A percentile compares a stretch with the other conserved stretches of the same genome.
Conservation (phyloP, 1,284 basidiomycete genomes). For the Cyathus olla region DNA sequence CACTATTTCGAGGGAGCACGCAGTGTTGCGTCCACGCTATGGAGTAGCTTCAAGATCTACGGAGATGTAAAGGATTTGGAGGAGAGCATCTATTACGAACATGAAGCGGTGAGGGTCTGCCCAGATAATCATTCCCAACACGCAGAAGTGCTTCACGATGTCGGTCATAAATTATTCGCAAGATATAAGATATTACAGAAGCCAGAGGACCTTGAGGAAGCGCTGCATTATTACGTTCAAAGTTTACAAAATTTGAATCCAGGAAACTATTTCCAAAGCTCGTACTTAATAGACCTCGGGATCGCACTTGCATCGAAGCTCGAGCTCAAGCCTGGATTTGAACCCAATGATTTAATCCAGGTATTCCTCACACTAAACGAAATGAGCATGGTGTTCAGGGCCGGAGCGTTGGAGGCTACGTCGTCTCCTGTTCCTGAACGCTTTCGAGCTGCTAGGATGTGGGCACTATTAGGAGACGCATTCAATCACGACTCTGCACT, state of each 20-base stretch:
- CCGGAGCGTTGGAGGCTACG: background rate
- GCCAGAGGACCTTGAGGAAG: constrained; percentile 10
- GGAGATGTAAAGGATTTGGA: too few relatives aligned
- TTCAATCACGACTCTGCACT: background rate
- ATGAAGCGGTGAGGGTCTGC: constrained; percentile 12
- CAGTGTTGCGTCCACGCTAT: too few relatives aligned
- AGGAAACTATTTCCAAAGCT: too few relatives aligned
- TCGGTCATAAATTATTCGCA: constrained; percentile 6
- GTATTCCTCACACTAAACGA: too few relatives aligned
- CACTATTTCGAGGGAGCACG: too few relatives aligned
- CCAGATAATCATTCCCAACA: background rate
- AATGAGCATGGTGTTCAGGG: too few relatives aligned
- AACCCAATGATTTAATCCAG: too few relatives aligned
- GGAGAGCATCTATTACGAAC: background rate
- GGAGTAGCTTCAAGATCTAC: too few relatives aligned
- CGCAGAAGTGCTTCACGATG: constrained; percentile 4
- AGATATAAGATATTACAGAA: constrained; percentile 8
- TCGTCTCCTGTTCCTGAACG: constrained; percentile 1
- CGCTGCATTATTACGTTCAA: constrained; percentile 1
- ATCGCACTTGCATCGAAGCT: too few relatives aligned
- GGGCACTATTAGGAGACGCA: background rate
- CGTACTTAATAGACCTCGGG: too few relatives aligned
- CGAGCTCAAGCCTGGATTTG: too few relatives aligned
- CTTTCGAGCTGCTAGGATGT: background rate
- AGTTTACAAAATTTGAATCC: too few relatives aligned